phyloP scores from a whole-genome alignment of 176 grass and related monocot genomes.

The Coix lacrymajobi region DNA sequence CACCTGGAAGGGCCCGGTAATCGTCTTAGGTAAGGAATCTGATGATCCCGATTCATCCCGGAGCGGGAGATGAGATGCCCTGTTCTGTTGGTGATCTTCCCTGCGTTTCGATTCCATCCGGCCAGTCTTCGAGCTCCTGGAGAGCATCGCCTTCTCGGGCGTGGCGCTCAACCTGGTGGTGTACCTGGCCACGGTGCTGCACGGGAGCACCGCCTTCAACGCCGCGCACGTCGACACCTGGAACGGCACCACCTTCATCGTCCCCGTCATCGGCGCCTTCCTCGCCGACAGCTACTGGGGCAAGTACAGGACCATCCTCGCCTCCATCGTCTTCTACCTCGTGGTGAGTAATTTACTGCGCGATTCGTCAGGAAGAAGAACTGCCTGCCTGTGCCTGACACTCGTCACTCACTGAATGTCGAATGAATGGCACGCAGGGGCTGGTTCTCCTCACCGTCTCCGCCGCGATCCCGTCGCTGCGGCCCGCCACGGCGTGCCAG shows the following conservation, averaged over 20 bases:
- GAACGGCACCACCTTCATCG: constrained; percentile 76
- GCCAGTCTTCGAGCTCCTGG: constrained; percentile 60
- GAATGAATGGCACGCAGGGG: constrained; percentile 47
- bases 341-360: not conserved
- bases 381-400: not conserved
- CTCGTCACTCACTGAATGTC: not conserved
- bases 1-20: constrained; percentile 16
- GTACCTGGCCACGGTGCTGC: constrained; percentile 66
- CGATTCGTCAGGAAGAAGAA: too few species aligned
- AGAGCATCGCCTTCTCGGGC: constrained; percentile 63
- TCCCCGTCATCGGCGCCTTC: constrained; percentile 60
- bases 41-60: not conserved
- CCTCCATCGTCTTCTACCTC: constrained; percentile 57
- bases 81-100: not conserved
- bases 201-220: constrained; percentile 53
- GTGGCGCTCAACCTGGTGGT: constrained; percentile 66
- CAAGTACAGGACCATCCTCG: constrained; percentile 58
- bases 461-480: constrained; percentile 44
- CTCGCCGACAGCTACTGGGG: constrained; percentile 71
- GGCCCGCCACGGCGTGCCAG: constrained; percentile 42
- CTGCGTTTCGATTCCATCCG: not conserved
- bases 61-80: too few species aligned
- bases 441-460: constrained; percentile 55
- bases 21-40: not conserved
- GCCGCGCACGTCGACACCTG: constrained; percentile 67